Evolutionary conservation across 768 basidiomycete genomes (phyloP).

Genomic region (Tricholoma bakamatsutake): DNA sequence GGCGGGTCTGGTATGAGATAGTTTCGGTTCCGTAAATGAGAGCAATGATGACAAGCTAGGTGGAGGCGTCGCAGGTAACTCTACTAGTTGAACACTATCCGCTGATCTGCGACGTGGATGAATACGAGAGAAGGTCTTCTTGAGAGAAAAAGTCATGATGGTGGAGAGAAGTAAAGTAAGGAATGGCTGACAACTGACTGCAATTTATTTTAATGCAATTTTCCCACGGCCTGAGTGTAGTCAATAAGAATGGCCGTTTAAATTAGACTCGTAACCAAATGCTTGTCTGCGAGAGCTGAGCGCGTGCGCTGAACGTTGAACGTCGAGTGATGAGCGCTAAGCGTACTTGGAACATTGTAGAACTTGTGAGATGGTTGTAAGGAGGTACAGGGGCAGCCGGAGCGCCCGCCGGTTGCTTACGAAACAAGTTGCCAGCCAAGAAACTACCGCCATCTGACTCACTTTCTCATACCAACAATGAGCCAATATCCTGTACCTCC

Average conservation of each 20-base stretch:
- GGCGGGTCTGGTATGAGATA: neutral
- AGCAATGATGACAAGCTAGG: neutral
- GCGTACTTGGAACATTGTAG: too few species aligned
- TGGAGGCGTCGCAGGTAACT: neutral
- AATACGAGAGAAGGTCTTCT: slow-evolving; percentile 11
- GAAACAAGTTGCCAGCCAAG: neutral
- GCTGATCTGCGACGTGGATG: slow-evolving; percentile 5
- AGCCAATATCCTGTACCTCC: slow-evolving; percentile 58
- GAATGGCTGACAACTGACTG: neutral
- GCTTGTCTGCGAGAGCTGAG: too few species aligned
- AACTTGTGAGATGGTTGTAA: too few species aligned
- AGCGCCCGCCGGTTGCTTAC: neutral
- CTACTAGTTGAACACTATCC: neutral
- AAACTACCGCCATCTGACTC: neutral
- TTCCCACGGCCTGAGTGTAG: neutral
- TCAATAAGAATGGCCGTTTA: too few species aligned
- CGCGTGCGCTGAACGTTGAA: too few species aligned
- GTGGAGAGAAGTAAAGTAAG: neutral
- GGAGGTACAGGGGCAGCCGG: too few species aligned
- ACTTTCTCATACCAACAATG: slow-evolving; percentile 35
- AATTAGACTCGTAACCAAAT: too few species aligned
- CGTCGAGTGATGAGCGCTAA: too few species aligned
- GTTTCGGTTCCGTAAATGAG: neutral
- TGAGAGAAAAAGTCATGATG: slow-evolving; percentile 12
- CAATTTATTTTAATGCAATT: neutral